A percentile compares a stretch with the other conserved stretches of the same genome.
Evolutionary conservation across 371 early-diverging fungal species (phyloP).

Genomic region (Thermomucor indicae-seudaticae): DNA sequence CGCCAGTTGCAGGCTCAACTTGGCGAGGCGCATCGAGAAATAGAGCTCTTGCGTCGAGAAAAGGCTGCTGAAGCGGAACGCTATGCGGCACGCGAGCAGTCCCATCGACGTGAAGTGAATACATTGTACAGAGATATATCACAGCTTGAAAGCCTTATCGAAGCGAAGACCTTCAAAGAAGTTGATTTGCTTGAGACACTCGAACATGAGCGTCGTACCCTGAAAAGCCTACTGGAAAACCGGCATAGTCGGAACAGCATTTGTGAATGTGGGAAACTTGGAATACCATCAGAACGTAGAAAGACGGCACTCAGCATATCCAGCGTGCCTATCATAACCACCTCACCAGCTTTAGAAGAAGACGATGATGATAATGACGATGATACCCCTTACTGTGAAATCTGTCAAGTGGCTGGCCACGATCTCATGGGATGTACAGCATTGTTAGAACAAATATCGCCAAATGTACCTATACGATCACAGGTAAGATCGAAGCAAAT

Average conservation of each 20-base stretch:
- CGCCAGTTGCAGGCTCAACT: conserved; percentile 5
- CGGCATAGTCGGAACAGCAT: conserved; percentile 9
- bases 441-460: background rate
- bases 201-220: conserved; percentile 30
- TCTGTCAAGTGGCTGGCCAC: background rate
- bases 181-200: conserved; percentile 56
- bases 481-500: too few species aligned
- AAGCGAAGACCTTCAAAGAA: conserved; percentile 64
- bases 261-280: background rate
- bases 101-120: conserved; percentile 48
- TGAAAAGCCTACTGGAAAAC: conserved; percentile 41
- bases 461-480: too few species aligned
- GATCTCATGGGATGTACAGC: background rate
- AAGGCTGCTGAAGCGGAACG: conserved; percentile 1
- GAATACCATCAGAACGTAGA: background rate
- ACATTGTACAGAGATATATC: conserved; percentile 55
- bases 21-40: background rate
- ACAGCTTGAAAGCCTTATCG: conserved; percentile 57
- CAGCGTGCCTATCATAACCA: background rate
- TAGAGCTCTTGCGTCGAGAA: background rate
- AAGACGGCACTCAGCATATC: background rate
- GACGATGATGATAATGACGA: background rate
- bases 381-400: background rate
- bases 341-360: background rate
- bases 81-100: conserved; percentile 42